Percentiles rank a stretch among this genome's conserved stretches.
phyloP scores from a whole-genome alignment of 805 yeast genomes.

The Clavispora vitiphila region DNA sequence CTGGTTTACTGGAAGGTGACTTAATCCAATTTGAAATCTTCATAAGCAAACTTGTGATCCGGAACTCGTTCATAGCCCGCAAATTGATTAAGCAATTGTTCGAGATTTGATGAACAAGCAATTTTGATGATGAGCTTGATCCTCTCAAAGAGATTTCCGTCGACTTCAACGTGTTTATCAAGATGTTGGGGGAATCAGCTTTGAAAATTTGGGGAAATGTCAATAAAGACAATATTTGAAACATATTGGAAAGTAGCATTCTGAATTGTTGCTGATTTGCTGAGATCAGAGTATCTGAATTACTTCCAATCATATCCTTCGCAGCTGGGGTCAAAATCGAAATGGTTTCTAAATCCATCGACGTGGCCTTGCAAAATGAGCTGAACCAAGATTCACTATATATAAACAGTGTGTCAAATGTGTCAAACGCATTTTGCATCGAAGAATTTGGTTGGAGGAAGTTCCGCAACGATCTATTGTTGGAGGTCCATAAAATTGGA shows the following conservation, averaged over 20 bases:
- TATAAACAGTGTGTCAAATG: slow-evolving; percentile 10
- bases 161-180: slow-evolving; percentile 57
- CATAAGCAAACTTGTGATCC: slow-evolving; percentile 31
- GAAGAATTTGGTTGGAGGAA: slow-evolving; percentile 14
- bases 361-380: slow-evolving; percentile 16
- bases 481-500: slow-evolving; percentile 62
- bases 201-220: slow-evolving; percentile 36
- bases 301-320: slow-evolving; percentile 23
- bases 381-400: slow-evolving; percentile 22
- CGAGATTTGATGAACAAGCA: slow-evolving; percentile 54
- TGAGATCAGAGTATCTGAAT: slow-evolving; percentile 7
- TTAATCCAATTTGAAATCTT: slow-evolving; percentile 34
- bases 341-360: slow-evolving; percentile 19
- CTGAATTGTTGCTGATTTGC: slow-evolving; percentile 23
- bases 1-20: slow-evolving; percentile 19
- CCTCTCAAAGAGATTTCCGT: slow-evolving; percentile 66
- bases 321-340: slow-evolving; percentile 24
- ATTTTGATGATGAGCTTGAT: slow-evolving; percentile 27
- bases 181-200: slow-evolving; percentile 30
- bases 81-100: slow-evolving; percentile 57
- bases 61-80: slow-evolving; percentile 42
- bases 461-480: slow-evolving; percentile 28
- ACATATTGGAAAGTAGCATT: slow-evolving; percentile 28
- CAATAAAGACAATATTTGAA: slow-evolving; percentile 28
- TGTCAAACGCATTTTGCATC: slow-evolving; percentile 11